These are phyloP conservation scores for Glonium stellatum DNA, from an alignment of 495 filamentous ascomycete species.

Conservation along the genomic window DNA sequence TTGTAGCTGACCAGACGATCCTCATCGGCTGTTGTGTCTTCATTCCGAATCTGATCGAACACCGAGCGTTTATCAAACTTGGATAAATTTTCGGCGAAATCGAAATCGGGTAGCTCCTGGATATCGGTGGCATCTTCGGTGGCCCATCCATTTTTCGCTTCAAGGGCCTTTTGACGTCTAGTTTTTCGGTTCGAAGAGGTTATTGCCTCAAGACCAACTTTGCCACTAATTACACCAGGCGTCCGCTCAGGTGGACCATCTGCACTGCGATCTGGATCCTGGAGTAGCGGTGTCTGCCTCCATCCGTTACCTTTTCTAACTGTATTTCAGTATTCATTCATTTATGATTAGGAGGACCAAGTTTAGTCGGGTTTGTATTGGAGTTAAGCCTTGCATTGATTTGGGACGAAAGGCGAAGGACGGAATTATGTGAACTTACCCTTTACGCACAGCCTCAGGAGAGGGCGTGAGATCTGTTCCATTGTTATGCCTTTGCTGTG, in stretches of 20 bases:
- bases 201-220: slow-evolving; percentile 23
- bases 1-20: slow-evolving; percentile 87
- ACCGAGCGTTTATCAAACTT: slow-evolving; percentile 90
- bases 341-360: slow-evolving; percentile 8
- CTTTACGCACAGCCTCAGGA: slow-evolving; percentile 25
- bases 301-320: slow-evolving; percentile 54
- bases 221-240: slow-evolving; percentile 26
- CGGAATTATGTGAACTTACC: slow-evolving; percentile 6
- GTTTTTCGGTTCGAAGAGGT: slow-evolving; percentile 26
- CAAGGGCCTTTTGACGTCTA: slow-evolving; percentile 46
- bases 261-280: slow-evolving; percentile 42
- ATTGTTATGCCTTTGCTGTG: slow-evolving; percentile 22
- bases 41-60: slow-evolving; percentile 80
- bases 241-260: slow-evolving; percentile 28
- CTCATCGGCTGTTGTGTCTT: slow-evolving; percentile 81
- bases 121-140: slow-evolving; percentile 95
- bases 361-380: too few species aligned
- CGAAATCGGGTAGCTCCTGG: slow-evolving; percentile 90
- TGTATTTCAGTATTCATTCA: slow-evolving; percentile 31
- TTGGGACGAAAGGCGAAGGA: slow-evolving; percentile 1
- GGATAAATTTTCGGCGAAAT: slow-evolving; percentile 78
- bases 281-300: slow-evolving; percentile 73
- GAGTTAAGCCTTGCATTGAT: too few species aligned
- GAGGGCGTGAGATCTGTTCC: slow-evolving; percentile 15
- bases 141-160: slow-evolving; percentile 78